Conservation (phyloP, 2,329 filamentous ascomycete genomes). For the Nothophaeocryptopus gaeumannii region DNA sequence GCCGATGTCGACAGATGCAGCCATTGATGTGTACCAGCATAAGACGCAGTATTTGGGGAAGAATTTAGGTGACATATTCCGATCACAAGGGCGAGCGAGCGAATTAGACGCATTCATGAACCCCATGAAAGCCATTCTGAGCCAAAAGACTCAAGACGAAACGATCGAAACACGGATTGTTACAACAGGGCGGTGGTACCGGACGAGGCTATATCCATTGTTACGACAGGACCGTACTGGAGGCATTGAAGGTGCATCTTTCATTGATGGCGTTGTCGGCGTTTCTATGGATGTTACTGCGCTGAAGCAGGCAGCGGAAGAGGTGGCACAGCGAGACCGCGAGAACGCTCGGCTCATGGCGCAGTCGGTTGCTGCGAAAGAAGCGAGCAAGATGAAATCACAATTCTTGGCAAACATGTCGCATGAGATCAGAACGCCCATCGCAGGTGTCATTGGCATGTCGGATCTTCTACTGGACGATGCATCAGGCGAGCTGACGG, state of each 20-base stretch:
- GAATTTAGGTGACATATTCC: constrained; percentile 64
- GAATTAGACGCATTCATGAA: constrained; percentile 47
- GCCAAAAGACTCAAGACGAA: constrained; percentile 59
- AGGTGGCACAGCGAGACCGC: constrained; percentile 59
- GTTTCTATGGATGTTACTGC: constrained; percentile 80
- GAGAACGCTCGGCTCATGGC: constrained; percentile 70
- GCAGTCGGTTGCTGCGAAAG: constrained; percentile 74
- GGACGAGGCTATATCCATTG: constrained; percentile 68
- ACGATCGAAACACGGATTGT: constrained; percentile 61
- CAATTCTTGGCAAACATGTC: constrained; percentile 68
- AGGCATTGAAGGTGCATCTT: constrained; percentile 51
- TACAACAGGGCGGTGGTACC: constrained; percentile 63
- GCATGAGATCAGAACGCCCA: constrained; percentile 52
- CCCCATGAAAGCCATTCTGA: constrained; percentile 63
- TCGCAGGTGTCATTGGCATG: constrained; percentile 79
- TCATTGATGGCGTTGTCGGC: constrained; percentile 70
- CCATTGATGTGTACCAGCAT: constrained; percentile 2
- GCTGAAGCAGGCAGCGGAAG: constrained; percentile 61
- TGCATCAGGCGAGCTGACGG: constrained; percentile 50
- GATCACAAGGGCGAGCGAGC: constrained; percentile 28
- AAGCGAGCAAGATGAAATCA: constrained; percentile 75
- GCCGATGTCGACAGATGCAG: constrained; percentile 36
- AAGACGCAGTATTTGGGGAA: constrained; percentile 49
- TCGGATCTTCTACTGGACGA: constrained; percentile 70
- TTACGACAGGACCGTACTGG: constrained; percentile 54